These are phyloP conservation scores for Bremia lactucae DNA, from an alignment of 352 stramenopile species.

Conservation along the genomic window DNA sequence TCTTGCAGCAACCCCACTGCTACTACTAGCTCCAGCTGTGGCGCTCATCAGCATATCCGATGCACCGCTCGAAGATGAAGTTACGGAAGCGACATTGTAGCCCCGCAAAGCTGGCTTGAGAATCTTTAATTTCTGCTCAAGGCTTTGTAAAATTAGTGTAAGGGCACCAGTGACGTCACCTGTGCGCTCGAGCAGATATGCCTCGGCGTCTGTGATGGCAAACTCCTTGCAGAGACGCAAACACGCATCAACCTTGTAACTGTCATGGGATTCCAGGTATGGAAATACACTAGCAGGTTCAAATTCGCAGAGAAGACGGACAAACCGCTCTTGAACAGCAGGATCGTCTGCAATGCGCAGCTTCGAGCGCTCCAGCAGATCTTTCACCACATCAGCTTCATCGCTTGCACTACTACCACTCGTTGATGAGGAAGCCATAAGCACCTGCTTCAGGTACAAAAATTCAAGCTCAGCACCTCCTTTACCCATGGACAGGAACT, in stretches of 20 bases:
- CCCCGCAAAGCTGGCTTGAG: slow-evolving; percentile 78
- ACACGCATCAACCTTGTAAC: slow-evolving; percentile 80
- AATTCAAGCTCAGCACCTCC: slow-evolving; percentile 70
- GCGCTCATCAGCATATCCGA: slow-evolving; percentile 27
- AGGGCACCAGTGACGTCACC: slow-evolving; percentile 89
- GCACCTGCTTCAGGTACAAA: slow-evolving; percentile 65
- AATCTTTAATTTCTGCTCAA: slow-evolving; percentile 89
- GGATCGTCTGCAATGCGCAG: slow-evolving; percentile 71
- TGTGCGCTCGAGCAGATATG: slow-evolving; percentile 89
- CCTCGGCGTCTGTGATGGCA: slow-evolving; percentile 76
- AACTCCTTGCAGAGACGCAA: slow-evolving; percentile 81
- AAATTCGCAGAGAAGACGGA: slow-evolving; percentile 69
- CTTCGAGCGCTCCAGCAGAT: slow-evolving; percentile 74
- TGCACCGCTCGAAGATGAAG: slow-evolving; percentile 17
- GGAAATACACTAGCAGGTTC: slow-evolving; percentile 64
- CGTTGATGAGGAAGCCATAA: slow-evolving; percentile 47
- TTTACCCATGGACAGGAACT: slow-evolving; percentile 76
- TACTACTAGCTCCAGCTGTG: slow-evolving; percentile 4
- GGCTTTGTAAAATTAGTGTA: slow-evolving; percentile 86
- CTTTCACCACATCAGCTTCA: slow-evolving; percentile 66
- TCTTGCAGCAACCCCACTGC: slow-evolving; percentile 9
- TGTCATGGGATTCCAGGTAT: slow-evolving; percentile 78
- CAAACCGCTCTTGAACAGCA: slow-evolving; percentile 74
- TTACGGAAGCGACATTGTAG: slow-evolving; percentile 44
- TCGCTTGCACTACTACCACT: slow-evolving; percentile 36